These are phyloP conservation scores for Colletotrichum aenigma DNA, from an alignment of 2,329 filamentous ascomycete species.

Conservation along the genomic window DNA sequence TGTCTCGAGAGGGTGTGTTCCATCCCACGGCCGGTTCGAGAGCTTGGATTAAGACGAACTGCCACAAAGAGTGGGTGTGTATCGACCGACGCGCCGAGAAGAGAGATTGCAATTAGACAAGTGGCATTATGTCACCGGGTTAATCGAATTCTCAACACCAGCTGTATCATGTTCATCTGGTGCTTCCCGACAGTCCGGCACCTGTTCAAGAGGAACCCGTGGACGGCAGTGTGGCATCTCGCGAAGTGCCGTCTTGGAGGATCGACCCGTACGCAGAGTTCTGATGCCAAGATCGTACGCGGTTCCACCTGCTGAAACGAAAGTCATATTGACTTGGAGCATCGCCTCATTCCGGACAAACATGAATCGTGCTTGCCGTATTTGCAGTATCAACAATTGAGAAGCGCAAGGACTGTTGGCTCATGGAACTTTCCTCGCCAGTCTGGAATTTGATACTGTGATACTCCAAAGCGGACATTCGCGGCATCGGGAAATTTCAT, in stretches of 20 bases:
- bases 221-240: background rate
- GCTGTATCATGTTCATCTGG: rapidly evolving
- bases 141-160: background rate
- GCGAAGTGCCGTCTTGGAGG: background rate
- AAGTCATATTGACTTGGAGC: background rate
- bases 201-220: background rate
- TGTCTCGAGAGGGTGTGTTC: too few relatives aligned
- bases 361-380: background rate
- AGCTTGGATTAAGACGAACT: background rate
- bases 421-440: background rate
- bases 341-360: background rate
- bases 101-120: background rate
- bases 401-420: rapidly evolving
- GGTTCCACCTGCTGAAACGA: background rate
- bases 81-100: background rate
- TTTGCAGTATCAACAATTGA: background rate
- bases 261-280: background rate
- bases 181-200: background rate
- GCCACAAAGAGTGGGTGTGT: background rate
- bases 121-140: background rate
- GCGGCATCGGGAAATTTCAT: background rate
- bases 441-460: background rate
- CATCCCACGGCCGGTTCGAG: too few relatives aligned
- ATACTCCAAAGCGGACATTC: background rate
- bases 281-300: background rate